These are phyloP conservation scores for Dillenia suffruticosa DNA, from an alignment of 164 flowering plant species.

Conservation along the genomic window DNA sequence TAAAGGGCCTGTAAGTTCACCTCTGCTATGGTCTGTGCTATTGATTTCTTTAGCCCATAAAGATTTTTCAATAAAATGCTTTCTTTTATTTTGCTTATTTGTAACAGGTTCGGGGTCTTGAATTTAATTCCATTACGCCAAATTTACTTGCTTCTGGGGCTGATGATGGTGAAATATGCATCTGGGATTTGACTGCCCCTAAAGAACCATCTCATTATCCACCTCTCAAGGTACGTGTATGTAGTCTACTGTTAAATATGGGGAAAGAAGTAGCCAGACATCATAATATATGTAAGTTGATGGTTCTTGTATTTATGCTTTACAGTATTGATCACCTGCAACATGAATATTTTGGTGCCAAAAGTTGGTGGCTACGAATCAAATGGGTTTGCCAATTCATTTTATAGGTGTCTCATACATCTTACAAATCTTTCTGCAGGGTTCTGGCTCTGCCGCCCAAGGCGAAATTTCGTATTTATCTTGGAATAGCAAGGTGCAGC, in stretches of 20 bases:
- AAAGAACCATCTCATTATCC: conserved; percentile 73
- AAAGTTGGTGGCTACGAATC: no score
- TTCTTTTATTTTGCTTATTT: not conserved
- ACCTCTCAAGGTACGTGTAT: conserved; percentile 58
- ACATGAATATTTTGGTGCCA: no score
- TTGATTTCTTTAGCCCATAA: not conserved
- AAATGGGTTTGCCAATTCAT: no score
- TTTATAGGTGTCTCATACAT: not conserved
- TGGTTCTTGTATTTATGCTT: no score
- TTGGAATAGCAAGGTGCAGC: conserved; percentile 92
- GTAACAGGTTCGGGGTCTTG: conserved; percentile 88
- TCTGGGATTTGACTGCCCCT: conserved; percentile 88
- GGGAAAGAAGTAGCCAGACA: no score
- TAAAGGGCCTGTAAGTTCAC: conserved; percentile 79
- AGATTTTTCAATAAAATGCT: not conserved
- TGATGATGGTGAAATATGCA: conserved; percentile 91
- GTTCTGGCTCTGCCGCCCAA: conserved; percentile 82
- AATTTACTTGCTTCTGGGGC: conserved; percentile 94
- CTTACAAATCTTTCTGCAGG: conserved; percentile 35
- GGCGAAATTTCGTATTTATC: conserved; percentile 92
- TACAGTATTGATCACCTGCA: no score
- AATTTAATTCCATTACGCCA: conserved; percentile 65
- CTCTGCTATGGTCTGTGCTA: not conserved
- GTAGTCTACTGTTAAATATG: not conserved
- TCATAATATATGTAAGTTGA: no score